A percentile compares a stretch with the other conserved stretches of the same genome.
Evolutionary conservation across 164 flowering plant species (phyloP).

Genomic region (Annona cherimola): DNA sequence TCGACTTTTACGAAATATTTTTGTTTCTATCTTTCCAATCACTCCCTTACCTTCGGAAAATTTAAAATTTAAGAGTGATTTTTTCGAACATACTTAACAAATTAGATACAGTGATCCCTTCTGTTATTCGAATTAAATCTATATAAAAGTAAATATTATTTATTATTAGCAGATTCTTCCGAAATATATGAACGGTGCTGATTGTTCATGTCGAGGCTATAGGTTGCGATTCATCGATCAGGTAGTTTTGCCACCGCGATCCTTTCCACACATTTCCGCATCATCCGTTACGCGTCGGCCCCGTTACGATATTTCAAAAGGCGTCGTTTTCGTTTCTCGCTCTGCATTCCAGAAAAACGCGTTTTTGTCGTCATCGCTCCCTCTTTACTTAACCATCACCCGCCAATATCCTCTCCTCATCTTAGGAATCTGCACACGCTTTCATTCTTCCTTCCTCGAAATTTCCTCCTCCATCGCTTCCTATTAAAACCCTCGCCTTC

Average conservation of each 20-base stretch:
- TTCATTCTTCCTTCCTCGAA: conserved; percentile 33
- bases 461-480: conserved; percentile 13
- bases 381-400: background rate
- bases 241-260: background rate
- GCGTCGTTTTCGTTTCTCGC: background rate
- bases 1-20: too few species aligned
- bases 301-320: background rate
- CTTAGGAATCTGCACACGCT: conserved; percentile 50
- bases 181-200: too few species aligned
- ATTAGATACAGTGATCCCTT: too few species aligned
- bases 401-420: background rate
- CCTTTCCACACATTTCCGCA: background rate
- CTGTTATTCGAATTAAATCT: too few species aligned
- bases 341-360: background rate
- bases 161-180: too few species aligned
- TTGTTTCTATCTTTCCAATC: too few species aligned
- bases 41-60: too few species aligned
- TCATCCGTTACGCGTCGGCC: background rate
- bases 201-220: too few species aligned
- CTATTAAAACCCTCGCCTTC: background rate
- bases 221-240: background rate
- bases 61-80: too few species aligned
- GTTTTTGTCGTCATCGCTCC: background rate
- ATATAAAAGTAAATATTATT: too few species aligned
- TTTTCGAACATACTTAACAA: too few species aligned